phyloP scores from a whole-genome alignment of 2,329 filamentous ascomycete genomes.

The Fusarium mundagurra region DNA sequence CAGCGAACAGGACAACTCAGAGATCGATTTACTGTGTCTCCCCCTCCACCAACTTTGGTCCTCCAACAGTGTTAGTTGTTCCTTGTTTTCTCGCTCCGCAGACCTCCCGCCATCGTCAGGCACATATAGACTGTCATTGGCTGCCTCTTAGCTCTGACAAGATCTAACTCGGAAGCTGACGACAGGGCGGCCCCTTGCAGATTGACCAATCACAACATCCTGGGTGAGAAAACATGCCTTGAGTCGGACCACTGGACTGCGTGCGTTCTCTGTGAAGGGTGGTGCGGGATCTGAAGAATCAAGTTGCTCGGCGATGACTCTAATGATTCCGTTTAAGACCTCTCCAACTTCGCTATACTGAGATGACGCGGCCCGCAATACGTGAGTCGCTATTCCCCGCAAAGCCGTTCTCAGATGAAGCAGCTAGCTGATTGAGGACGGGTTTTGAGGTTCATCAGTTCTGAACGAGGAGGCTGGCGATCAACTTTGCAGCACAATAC shows the following conservation, averaged over 20 bases:
- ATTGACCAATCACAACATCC: constrained; percentile 34
- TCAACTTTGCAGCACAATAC: constrained; percentile 19
- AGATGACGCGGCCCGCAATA: not conserved
- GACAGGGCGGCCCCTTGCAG: constrained; percentile 39
- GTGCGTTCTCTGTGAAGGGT: not conserved
- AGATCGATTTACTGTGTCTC: constrained; percentile 15
- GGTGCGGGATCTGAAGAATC: constrained; percentile 3
- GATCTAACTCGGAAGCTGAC: constrained; percentile 36
- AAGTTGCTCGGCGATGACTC: constrained; percentile 12
- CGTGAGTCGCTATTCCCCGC: constrained; percentile 5
- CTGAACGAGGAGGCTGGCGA: constrained; percentile 3
- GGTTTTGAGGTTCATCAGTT: constrained; percentile 12
- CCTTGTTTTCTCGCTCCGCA: constrained; percentile 22
- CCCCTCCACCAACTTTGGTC: constrained; percentile 5
- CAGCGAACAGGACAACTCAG: constrained; percentile 22
- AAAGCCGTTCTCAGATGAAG: not conserved
- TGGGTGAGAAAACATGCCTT: constrained; percentile 24
- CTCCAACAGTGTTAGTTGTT: constrained; percentile 2
- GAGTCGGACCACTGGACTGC: constrained; percentile 23
- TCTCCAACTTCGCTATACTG: not conserved
- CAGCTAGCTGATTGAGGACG: not conserved
- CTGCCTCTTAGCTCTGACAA: constrained; percentile 38
- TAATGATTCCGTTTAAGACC: not conserved
- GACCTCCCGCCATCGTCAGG: constrained; percentile 25
- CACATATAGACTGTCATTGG: constrained; percentile 41